Percentiles rank a stretch among this genome's conserved stretches.
These are phyloP conservation scores for Hirsutella rhossiliensis DNA, from an alignment of 2,329 filamentous ascomycete genomes.

Conservation along the genomic window DNA sequence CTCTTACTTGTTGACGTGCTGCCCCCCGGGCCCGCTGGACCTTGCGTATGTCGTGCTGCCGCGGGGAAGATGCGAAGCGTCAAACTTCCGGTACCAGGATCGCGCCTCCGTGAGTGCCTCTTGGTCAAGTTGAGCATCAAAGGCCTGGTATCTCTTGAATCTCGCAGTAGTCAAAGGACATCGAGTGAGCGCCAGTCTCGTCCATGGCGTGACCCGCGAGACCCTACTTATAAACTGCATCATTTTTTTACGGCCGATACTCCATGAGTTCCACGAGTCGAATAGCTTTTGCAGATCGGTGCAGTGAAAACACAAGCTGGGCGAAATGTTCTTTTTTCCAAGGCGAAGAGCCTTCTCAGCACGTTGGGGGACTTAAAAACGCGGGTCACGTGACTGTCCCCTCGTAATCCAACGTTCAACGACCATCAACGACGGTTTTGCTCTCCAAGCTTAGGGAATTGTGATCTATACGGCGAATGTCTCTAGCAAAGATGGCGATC, in stretches of 20 bases:
- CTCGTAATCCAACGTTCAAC: no score
- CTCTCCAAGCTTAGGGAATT: no score
- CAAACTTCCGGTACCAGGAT: slow-evolving; percentile 36
- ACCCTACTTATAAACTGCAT: not conserved
- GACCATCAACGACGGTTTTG: no score
- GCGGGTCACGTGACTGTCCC: no score
- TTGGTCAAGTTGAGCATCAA: slow-evolving; percentile 35
- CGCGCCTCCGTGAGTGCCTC: slow-evolving; percentile 39
- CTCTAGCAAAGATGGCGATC: no score
- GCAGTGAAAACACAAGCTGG: no score
- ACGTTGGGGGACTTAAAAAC: no score
- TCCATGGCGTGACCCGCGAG: not conserved
- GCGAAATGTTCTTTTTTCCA: no score
- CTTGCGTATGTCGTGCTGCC: slow-evolving; percentile 42
- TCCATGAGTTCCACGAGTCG: no score
- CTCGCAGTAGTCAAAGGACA: slow-evolving; percentile 5
- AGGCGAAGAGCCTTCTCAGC: no score
- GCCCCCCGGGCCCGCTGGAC: slow-evolving; percentile 49
- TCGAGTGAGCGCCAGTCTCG: not conserved
- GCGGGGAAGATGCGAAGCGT: slow-evolving; percentile 29
- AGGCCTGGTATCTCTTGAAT: slow-evolving; percentile 31
- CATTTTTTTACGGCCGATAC: not conserved
- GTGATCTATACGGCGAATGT: no score
- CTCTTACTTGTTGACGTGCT: slow-evolving; percentile 50
- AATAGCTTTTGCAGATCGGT: no score